phyloP scores from a whole-genome alignment of 768 basidiomycete genomes.

The Mrakia blollopis region DNA sequence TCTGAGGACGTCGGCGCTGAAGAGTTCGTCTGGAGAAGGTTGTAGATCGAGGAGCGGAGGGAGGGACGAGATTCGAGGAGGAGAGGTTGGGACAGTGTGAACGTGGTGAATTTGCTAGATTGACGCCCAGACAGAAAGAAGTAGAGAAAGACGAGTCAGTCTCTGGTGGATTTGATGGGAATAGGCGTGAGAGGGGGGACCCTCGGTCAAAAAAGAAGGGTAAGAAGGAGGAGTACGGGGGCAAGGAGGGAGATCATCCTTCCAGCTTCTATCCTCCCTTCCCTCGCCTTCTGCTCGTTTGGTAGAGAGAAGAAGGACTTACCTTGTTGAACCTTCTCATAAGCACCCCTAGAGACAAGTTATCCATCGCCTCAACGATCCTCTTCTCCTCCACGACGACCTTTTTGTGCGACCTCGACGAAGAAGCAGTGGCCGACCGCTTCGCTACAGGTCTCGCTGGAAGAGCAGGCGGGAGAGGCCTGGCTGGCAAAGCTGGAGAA shows the following conservation, averaged over 20 bases:
- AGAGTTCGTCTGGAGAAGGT: constrained; percentile 47
- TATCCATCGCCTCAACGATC: constrained; percentile 45
- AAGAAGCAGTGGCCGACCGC: neutral
- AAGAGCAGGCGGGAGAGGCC: neutral
- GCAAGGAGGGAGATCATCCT: neutral
- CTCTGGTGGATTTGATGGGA: too few relatives aligned
- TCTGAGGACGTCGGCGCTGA: constrained; percentile 49
- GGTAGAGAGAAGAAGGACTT: constrained; percentile 24
- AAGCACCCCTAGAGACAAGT: constrained; percentile 48
- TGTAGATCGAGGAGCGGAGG: constrained; percentile 46
- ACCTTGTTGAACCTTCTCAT: constrained; percentile 50
- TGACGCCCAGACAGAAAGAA: too few relatives aligned
- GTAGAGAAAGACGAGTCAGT: neutral
- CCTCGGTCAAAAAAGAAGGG: neutral
- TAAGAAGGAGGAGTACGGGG: neutral
- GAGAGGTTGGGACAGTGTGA: constrained; percentile 41
- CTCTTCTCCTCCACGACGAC: constrained; percentile 32
- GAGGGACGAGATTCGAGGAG: constrained; percentile 36
- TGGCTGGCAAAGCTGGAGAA: neutral
- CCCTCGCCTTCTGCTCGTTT: neutral
- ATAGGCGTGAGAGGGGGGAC: neutral
- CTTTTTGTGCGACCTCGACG: neutral
- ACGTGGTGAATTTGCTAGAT: constrained; percentile 49
- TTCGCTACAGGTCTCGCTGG: neutral
- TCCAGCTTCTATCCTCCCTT: neutral